phyloP scores from a whole-genome alignment of 1,284 basidiomycete species.

The Naganishia sp. region DNA sequence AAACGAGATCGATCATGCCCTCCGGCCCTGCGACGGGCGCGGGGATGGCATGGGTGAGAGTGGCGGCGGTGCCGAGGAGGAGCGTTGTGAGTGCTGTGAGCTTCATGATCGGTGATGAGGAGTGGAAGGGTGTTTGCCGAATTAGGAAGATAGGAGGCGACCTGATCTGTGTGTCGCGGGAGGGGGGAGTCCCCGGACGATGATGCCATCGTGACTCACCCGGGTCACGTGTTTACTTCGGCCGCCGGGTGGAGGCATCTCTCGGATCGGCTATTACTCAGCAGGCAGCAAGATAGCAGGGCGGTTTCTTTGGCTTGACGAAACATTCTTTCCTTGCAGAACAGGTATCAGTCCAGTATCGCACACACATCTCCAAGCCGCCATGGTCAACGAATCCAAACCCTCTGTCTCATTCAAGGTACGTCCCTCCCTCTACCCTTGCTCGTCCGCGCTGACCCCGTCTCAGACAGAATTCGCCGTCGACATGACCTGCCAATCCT shows the following conservation, averaged over 20 bases:
- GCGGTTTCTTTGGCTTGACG: no score
- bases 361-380: not conserved
- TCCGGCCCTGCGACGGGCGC: slow-evolving; percentile 26
- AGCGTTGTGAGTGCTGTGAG: slow-evolving; percentile 38
- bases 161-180: no score
- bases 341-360: not conserved
- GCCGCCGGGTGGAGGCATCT: no score
- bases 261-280: no score
- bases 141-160: not conserved
- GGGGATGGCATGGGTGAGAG: slow-evolving; percentile 37
- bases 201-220: slow-evolving; percentile 5
- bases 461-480: slow-evolving; percentile 54
- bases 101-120: slow-evolving; percentile 35
- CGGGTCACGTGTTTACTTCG: not conserved
- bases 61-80: slow-evolving; percentile 36
- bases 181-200: not conserved
- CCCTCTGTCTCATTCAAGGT: slow-evolving; percentile 34
- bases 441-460: not conserved
- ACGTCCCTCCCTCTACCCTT: not conserved
- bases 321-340: not conserved
- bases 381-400: slow-evolving; percentile 25
- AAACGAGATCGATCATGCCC: slow-evolving; percentile 14
- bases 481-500: slow-evolving; percentile 55
- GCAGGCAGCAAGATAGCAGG: no score
- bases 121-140: not conserved